These are phyloP conservation scores for Pontederia crassipes DNA, from an alignment of 176 grass and related monocot species.

Conservation along the genomic window DNA sequence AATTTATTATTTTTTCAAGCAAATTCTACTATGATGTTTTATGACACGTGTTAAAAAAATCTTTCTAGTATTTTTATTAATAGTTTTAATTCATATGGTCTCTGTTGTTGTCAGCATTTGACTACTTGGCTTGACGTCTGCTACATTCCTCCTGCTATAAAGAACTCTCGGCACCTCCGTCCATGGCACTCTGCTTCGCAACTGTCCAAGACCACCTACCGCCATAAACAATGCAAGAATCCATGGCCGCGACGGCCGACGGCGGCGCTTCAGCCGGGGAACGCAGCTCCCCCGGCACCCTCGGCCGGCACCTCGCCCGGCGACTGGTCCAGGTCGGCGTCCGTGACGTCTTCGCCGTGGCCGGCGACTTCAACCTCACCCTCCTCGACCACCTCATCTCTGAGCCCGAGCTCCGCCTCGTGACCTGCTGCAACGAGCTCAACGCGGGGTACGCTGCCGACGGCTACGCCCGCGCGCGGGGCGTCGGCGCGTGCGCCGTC, in stretches of 20 bases:
- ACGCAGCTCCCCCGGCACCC: background rate
- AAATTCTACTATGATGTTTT: too few relatives aligned
- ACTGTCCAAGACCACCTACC: background rate
- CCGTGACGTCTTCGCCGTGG: conserved; percentile 6
- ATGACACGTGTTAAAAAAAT: too few relatives aligned
- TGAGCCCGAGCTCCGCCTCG: conserved; percentile 8
- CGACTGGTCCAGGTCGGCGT: conserved; percentile 13
- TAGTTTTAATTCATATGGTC: too few relatives aligned
- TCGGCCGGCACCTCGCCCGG: conserved; percentile 7
- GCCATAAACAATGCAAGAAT: background rate
- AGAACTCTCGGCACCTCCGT: too few relatives aligned
- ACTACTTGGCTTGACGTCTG: too few relatives aligned
- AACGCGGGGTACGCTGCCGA: conserved; percentile 14
- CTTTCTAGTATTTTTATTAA: too few relatives aligned
- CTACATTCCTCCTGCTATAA: too few relatives aligned
- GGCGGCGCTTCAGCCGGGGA: background rate
- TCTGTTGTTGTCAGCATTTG: too few relatives aligned
- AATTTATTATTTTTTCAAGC: too few relatives aligned
- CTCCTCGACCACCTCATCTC: conserved; percentile 7
- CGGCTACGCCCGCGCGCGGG: conserved; percentile 13
- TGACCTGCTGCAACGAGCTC: conserved; percentile 19
- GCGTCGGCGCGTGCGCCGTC: conserved; percentile 16
- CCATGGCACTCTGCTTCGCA: too few relatives aligned
- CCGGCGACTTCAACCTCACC: conserved; percentile 2
- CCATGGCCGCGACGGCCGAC: background rate